These are phyloP conservation scores for Acacia acuminata DNA, from an alignment of 306 rosid species.

Conservation along the genomic window DNA sequence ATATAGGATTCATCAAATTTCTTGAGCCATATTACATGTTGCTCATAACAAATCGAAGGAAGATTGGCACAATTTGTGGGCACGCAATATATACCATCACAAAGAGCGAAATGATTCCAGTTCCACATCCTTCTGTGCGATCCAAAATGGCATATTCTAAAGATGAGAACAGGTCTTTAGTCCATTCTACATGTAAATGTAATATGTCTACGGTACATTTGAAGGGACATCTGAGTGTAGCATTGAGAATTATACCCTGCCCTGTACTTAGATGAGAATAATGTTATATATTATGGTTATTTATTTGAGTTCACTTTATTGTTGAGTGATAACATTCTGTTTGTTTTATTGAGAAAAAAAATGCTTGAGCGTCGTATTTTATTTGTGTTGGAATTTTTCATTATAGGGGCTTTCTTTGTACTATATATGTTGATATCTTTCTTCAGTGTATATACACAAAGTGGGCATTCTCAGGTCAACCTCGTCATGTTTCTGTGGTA, in stretches of 20 bases:
- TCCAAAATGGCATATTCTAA: slow-evolving; percentile 63
- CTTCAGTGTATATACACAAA: slow-evolving; percentile 56
- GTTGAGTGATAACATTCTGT: slow-evolving; percentile 37
- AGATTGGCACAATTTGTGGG: slow-evolving; percentile 67
- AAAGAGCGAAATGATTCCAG: slow-evolving; percentile 69
- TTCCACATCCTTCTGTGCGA: slow-evolving; percentile 62
- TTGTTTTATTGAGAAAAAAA: slow-evolving; percentile 12
- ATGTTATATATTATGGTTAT: slow-evolving; percentile 30
- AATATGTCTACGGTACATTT: slow-evolving; percentile 34
- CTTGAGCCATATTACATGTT: slow-evolving; percentile 71
- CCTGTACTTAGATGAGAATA: slow-evolving; percentile 47
- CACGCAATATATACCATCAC: slow-evolving; percentile 59
- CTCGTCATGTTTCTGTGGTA: slow-evolving; percentile 52
- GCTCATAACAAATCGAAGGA: slow-evolving; percentile 65
- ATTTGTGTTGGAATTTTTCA: slow-evolving; percentile 46
- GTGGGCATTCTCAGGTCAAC: slow-evolving; percentile 53
- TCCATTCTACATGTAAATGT: slow-evolving; percentile 10
- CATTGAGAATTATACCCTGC: slow-evolving; percentile 38
- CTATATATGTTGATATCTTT: slow-evolving; percentile 43
- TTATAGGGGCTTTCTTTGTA: slow-evolving; percentile 50
- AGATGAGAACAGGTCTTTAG: slow-evolving; percentile 55
- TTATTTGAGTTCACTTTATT: slow-evolving; percentile 40
- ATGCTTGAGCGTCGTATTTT: slow-evolving; percentile 45
- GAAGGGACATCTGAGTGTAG: slow-evolving; percentile 49
- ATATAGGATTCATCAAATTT: slow-evolving; percentile 67